Percentiles rank a stretch among this genome's conserved stretches.
phyloP scores from a whole-genome alignment of 805 yeast genomes.

The Candida sithepensis region DNA sequence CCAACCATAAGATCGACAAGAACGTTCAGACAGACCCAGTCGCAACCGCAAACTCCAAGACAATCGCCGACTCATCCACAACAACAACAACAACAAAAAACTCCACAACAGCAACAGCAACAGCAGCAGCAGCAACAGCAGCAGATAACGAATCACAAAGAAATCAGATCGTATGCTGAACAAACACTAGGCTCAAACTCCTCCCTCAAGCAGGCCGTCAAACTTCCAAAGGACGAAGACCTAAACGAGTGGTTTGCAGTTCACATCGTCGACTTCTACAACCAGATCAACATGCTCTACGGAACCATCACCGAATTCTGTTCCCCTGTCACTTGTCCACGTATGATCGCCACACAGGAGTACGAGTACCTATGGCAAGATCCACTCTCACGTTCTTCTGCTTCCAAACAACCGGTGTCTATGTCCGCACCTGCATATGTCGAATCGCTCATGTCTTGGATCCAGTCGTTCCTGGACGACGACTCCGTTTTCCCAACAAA shows the following conservation, averaged over 20 bases:
- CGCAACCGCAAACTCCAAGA: constrained; percentile 5
- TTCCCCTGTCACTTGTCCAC: constrained; percentile 90
- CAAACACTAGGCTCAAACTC: constrained; percentile 93
- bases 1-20: constrained; percentile 35
- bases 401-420: constrained; percentile 64
- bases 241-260: constrained; percentile 94
- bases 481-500: constrained; percentile 87
- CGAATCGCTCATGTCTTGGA: constrained; percentile 92
- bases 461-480: constrained; percentile 87
- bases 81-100: constrained; percentile 9
- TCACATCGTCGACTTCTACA: constrained; percentile 95
- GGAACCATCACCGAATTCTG: constrained; percentile 96
- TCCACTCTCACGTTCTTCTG: constrained; percentile 45
- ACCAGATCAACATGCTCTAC: constrained; percentile 93
- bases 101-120: too few relatives aligned
- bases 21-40: constrained; percentile 30
- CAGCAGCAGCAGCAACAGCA: constrained; percentile 12
- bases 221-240: constrained; percentile 89
- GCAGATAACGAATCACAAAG: constrained; percentile 48
- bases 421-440: constrained; percentile 94
- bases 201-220: constrained; percentile 87
- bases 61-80: constrained; percentile 23
- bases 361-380: constrained; percentile 98
- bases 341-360: constrained; percentile 97
- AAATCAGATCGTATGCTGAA: constrained; percentile 85